Conservation (phyloP, 306 rosid species). For the Cicer chorassanicum region DNA sequence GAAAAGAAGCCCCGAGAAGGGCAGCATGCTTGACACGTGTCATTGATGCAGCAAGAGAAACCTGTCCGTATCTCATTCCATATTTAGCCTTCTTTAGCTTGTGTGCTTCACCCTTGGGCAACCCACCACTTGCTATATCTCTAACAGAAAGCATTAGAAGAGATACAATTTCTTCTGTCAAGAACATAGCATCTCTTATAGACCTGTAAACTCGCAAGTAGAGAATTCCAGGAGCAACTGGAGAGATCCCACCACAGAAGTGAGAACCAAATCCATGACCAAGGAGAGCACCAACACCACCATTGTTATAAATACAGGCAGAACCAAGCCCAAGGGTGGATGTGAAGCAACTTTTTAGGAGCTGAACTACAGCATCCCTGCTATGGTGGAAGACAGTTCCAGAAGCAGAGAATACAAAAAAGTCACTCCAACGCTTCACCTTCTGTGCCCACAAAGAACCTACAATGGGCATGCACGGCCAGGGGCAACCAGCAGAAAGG, state of each 20-base stretch:
- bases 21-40: conserved; percentile 83
- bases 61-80: conserved; percentile 61
- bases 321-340: conserved; percentile 74
- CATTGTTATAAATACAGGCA: conserved; percentile 59
- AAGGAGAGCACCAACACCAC: conserved; percentile 89
- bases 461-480: conserved; percentile 99
- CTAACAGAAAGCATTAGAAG: conserved; percentile 81
- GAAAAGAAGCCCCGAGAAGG: conserved; percentile 84
- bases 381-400: conserved; percentile 91
- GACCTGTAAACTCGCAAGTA: conserved; percentile 77
- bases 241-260: conserved; percentile 75
- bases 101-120: conserved; percentile 55
- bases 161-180: conserved; percentile 78
- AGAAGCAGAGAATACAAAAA: conserved; percentile 82
- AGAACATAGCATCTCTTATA: conserved; percentile 71
- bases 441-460: conserved; percentile 98
- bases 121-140: conserved; percentile 63
- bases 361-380: conserved; percentile 79
- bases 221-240: conserved; percentile 92
- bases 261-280: conserved; percentile 94
- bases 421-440: conserved; percentile 95
- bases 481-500: conserved; percentile 92
- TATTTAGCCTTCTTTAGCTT: conserved; percentile 59
- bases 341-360: conserved; percentile 86
- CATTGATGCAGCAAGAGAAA: conserved; percentile 86